Base-by-base conservation (phyloP, 768 basidiomycete species). In the Hygrocybe coccinea region DNA sequence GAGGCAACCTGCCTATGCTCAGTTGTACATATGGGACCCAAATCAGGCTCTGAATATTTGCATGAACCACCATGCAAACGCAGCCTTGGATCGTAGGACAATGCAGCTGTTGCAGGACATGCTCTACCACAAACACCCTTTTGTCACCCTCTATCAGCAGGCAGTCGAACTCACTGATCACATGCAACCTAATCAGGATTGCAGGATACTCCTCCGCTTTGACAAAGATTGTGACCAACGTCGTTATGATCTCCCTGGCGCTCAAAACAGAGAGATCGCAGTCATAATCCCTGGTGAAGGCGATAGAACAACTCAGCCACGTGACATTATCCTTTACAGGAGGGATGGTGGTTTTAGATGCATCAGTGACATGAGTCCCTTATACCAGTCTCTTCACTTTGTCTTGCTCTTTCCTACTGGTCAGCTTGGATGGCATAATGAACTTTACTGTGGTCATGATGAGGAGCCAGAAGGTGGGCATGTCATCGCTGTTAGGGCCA, bases 201-300 rank as follows among this genome's bases (percentile, higher is more conserved):
- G 24, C 24, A 41, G 17, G 12, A 54, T 64, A 11, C 21, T 12
- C 14, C 45, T 64, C 2, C 47, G 51, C 5, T 49, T 67, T 35
- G 36, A 22, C 9, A 56, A 62, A 49, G 54, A 54, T 9, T 24
- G 54, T 35, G 75, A 79, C 64, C 61, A 47, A 0, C 61, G 73
- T 6, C 52, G 67, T 11, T 78, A 81, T 50, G 80, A 81, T 59
- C 56, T 75, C 0, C 79, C 79, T 1, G 74, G 71, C 46, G 66
- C 70, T 1, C 61, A 37, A 56, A 61, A 22, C 46, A 35, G 71
- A 55, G 76, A 79, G 47, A 66, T 80, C 53, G 75, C 74, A 34
- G 70, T 73, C 0, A 67, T 81, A 37, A 35, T 79, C 19, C 73
- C 74, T 51, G 70, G 66, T 5, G 59, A 67, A 66, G 67, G 60